Evolutionary conservation across 2,329 filamentous ascomycete species (phyloP).

Genomic region (Epichloe festucae): DNA sequence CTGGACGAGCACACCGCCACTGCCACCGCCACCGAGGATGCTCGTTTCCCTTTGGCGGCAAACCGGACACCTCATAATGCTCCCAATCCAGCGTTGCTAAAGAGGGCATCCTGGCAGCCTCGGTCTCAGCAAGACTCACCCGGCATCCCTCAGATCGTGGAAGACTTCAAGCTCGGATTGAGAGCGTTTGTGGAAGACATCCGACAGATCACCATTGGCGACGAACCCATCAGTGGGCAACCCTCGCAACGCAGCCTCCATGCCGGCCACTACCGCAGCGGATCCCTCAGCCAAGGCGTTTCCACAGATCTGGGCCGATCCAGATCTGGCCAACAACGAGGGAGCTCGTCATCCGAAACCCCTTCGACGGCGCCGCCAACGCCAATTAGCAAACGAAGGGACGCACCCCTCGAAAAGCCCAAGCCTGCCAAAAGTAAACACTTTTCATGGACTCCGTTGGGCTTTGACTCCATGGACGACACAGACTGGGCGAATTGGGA

Average conservation of each 20-base stretch:
- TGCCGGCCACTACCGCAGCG: constrained; percentile 2
- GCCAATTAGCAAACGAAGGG: constrained; percentile 17
- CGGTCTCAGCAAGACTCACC: constrained; percentile 30
- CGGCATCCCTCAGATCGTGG: constrained; percentile 64
- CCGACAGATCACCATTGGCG: constrained; percentile 86
- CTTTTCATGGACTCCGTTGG: constrained; percentile 47
- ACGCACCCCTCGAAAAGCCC: constrained; percentile 18
- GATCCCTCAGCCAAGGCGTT: constrained; percentile 7
- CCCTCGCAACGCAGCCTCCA: constrained; percentile 9
- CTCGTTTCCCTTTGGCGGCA: constrained; percentile 14
- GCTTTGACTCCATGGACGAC: constrained; percentile 44
- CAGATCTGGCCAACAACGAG: constrained; percentile 30
- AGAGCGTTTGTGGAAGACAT: constrained; percentile 95
- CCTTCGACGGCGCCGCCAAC: constrained; percentile 17
- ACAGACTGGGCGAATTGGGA: constrained; percentile 57
- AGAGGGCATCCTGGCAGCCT: constrained; percentile 49
- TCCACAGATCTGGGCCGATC: constrained; percentile 32
- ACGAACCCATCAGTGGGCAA: constrained; percentile 62
- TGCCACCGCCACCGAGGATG: constrained; percentile 12
- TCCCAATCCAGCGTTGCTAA: constrained; percentile 29
- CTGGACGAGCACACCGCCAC: constrained; percentile 24
- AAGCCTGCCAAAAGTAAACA: constrained; percentile 35
- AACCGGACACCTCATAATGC: constrained; percentile 22
- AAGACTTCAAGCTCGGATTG: constrained; percentile 78
- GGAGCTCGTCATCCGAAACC: constrained; percentile 30